A percentile compares a stretch with the other conserved stretches of the same genome.
These are phyloP conservation scores for Parmelia sp. DNA, from an alignment of 495 filamentous ascomycete species.

Conservation along the genomic window DNA sequence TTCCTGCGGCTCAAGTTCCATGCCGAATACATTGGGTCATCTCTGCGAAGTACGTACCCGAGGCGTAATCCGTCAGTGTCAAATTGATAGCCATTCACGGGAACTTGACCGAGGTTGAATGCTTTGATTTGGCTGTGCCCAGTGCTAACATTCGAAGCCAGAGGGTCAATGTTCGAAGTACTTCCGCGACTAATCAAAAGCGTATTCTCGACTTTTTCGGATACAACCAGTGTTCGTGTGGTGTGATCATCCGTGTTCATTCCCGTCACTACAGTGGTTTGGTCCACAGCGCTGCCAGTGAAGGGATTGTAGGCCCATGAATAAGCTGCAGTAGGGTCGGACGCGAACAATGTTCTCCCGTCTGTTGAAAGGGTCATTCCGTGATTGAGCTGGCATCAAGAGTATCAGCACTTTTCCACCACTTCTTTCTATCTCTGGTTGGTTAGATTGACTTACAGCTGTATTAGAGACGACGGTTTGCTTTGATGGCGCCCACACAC, in stretches of 20 bases:
- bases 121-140: conserved; percentile 61
- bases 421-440: no score
- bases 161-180: conserved; percentile 51
- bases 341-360: conserved; percentile 61
- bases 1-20: not conserved
- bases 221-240: conserved; percentile 57
- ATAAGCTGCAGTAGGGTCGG: conserved; percentile 48
- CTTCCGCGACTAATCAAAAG: conserved; percentile 62
- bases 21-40: not conserved
- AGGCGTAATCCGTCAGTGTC: conserved; percentile 47
- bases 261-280: conserved; percentile 46
- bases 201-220: conserved; percentile 42
- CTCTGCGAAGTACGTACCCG: conserved; percentile 23
- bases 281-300: conserved; percentile 35
- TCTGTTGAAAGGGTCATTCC: conserved; percentile 60
- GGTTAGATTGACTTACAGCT: not conserved
- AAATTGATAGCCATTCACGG: conserved; percentile 35
- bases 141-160: conserved; percentile 37
- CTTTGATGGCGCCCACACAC: conserved; percentile 31
- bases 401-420: not conserved
- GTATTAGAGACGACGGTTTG: not conserved
- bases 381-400: conserved; percentile 49
- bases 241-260: conserved; percentile 56
- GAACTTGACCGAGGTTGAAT: conserved; percentile 51
- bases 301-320: conserved; percentile 54